Evolutionary conservation across 164 flowering plant genomes (phyloP).

Genomic region (Houttuynia cordata): DNA sequence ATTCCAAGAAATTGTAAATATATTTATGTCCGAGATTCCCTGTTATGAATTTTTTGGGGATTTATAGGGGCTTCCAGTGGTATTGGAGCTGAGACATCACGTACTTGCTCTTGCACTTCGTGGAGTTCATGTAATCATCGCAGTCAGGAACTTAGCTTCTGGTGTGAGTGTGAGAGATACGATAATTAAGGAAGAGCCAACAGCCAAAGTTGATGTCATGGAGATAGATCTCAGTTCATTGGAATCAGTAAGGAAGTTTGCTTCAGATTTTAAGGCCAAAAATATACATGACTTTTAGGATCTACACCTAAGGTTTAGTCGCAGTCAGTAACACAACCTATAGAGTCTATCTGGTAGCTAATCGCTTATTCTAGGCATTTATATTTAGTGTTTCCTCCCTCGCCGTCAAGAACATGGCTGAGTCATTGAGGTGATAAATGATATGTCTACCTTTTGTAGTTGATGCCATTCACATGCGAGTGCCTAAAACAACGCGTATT

Average conservation of each 20-base stretch:
- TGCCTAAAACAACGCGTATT: neutral
- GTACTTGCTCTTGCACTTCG: conserved; percentile 62
- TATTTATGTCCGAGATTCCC: neutral
- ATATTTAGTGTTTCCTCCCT: too few species aligned
- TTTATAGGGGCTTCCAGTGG: conserved; percentile 80
- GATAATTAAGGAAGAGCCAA: conserved; percentile 41
- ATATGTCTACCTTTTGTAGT: neutral
- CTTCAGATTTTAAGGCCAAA: conserved; percentile 38
- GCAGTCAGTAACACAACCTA: neutral
- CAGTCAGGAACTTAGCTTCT: conserved; percentile 47
- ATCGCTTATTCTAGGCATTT: too few species aligned
- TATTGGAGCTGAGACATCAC: conserved; percentile 61
- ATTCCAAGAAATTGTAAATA: too few species aligned
- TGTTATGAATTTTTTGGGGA: neutral
- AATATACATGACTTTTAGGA: conserved; percentile 6
- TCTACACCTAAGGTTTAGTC: neutral
- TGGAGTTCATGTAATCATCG: conserved; percentile 67
- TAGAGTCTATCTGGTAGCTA: too few species aligned
- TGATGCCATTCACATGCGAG: neutral
- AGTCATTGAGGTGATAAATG: too few species aligned
- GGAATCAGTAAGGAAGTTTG: conserved; percentile 60
- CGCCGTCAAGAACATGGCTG: too few species aligned
- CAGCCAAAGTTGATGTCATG: conserved; percentile 62
- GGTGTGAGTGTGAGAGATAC: conserved; percentile 41
- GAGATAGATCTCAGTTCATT: conserved; percentile 66